phyloP scores from a whole-genome alignment of 768 basidiomycete genomes.

The Rhizopogon vinicolor region DNA sequence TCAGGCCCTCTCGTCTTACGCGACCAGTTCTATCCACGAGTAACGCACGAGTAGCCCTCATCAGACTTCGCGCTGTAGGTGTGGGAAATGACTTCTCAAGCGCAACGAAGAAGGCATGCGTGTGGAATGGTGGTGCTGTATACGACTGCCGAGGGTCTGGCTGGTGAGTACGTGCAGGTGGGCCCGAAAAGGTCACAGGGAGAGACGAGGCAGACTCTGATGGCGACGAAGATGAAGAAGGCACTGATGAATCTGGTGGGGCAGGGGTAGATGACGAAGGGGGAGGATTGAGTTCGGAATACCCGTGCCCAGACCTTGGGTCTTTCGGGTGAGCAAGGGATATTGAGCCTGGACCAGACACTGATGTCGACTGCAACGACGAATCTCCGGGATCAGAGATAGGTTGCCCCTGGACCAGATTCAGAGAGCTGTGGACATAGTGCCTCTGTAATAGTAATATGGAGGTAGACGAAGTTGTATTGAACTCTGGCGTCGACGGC shows the following conservation, averaged over 20 bases:
- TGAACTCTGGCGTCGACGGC: not conserved
- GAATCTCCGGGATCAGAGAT: slow-evolving; percentile 4
- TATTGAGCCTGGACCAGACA: slow-evolving; percentile 5
- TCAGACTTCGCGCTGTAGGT: slow-evolving; percentile 69
- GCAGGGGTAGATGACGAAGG: not conserved
- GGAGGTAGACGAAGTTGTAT: not conserved
- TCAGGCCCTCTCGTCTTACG: slow-evolving; percentile 68
- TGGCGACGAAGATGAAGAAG: not conserved
- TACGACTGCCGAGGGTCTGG: slow-evolving; percentile 30
- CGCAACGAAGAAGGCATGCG: slow-evolving; percentile 68
- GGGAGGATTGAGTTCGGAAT: not conserved
- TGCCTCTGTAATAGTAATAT: not conserved
- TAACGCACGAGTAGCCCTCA: slow-evolving; percentile 79
- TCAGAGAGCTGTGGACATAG: not conserved
- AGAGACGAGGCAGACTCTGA: slow-evolving; percentile 4
- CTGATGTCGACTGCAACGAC: not conserved
- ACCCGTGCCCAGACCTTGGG: slow-evolving; percentile 9
- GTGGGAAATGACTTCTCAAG: slow-evolving; percentile 74
- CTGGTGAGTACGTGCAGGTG: slow-evolving; percentile 3
- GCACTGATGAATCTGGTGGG: not conserved
- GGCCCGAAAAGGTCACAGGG: slow-evolving; percentile 10
- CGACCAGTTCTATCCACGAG: slow-evolving; percentile 72
- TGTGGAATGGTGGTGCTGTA: slow-evolving; percentile 75
- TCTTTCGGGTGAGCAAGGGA: slow-evolving; percentile 13
- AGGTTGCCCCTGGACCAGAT: not conserved